Evolutionary conservation across 208 protist genomes (phyloP).

Genomic region (Paratrypanosoma confusum): DNA sequence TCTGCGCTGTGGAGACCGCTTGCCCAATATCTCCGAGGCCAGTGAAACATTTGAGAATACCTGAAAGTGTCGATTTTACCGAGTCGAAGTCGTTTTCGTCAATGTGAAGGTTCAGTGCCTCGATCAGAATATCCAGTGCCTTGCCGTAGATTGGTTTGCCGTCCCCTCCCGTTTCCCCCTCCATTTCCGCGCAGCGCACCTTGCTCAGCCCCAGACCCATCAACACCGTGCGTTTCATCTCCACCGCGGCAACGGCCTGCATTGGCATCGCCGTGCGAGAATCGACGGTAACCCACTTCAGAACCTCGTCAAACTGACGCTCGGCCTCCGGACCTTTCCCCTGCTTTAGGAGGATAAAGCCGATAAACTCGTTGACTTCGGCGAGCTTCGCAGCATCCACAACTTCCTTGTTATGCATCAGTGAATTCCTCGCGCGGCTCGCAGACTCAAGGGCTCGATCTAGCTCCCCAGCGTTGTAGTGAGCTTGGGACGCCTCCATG

Average conservation of each 20-base stretch:
- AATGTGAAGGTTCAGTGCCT: slow-evolving; percentile 73
- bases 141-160: slow-evolving; percentile 54
- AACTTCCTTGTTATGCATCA: slow-evolving; percentile 29
- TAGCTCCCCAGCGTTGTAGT: slow-evolving; percentile 56
- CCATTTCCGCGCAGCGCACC: slow-evolving; percentile 22
- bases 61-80: slow-evolving; percentile 63
- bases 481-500: slow-evolving; percentile 78
- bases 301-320: slow-evolving; percentile 47
- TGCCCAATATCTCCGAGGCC: slow-evolving; percentile 68
- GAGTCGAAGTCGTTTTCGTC: slow-evolving; percentile 68
- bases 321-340: slow-evolving; percentile 36
- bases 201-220: slow-evolving; percentile 53
- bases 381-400: slow-evolving; percentile 65
- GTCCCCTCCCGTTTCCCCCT: slow-evolving; percentile 21
- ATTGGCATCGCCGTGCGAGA: slow-evolving; percentile 72
- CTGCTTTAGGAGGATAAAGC: slow-evolving; percentile 38
- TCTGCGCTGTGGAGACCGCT: slow-evolving; percentile 65
- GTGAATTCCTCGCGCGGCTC: slow-evolving; percentile 26
- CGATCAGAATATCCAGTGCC: slow-evolving; percentile 77
- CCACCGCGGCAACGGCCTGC: slow-evolving; percentile 75
- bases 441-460: slow-evolving; percentile 36
- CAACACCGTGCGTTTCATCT: slow-evolving; percentile 71
- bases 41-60: slow-evolving; percentile 72
- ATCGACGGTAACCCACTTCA: slow-evolving; percentile 81
- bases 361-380: slow-evolving; percentile 69